Conservation (phyloP, 441 rosid genomes). For the Croton setiger region DNA sequence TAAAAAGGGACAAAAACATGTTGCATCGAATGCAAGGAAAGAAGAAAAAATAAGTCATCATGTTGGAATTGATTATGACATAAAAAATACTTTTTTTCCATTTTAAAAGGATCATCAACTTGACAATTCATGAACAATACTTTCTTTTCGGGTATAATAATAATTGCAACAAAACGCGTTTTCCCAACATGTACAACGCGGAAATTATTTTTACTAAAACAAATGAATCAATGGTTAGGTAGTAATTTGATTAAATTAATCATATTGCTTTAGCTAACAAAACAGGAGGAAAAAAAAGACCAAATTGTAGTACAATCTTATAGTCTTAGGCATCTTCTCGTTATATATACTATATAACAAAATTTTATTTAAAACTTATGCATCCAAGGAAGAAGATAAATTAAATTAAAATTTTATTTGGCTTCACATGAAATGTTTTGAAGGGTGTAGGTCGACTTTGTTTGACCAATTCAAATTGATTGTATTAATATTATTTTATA, state of each 20-base stretch:
- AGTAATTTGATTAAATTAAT: too few relatives aligned
- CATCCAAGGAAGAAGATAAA: too few relatives aligned
- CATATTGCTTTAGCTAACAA: too few relatives aligned
- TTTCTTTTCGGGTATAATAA: neutral
- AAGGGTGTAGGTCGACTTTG: neutral
- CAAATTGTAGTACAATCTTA: too few relatives aligned
- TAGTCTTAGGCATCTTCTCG: too few relatives aligned
- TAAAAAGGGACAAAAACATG: neutral
- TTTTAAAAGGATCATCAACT: neutral
- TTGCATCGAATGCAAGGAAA: too few relatives aligned
- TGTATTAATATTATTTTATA: too few relatives aligned
- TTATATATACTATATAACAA: too few relatives aligned
- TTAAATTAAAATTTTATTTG: neutral
- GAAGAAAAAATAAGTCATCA: neutral
- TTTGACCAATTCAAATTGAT: constrained; percentile 4
- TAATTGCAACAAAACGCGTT: neutral
- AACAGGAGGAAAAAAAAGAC: too few relatives aligned
- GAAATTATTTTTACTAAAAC: neutral
- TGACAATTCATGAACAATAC: too few relatives aligned
- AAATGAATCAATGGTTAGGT: too few relatives aligned
- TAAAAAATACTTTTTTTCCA: neutral
- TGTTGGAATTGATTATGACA: neutral
- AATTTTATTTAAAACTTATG: neutral
- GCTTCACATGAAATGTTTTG: constrained; percentile 9
- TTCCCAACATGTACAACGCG: neutral